phyloP scores from a whole-genome alignment of 2,329 filamentous ascomycete genomes.

The Calonectria pseudoturangicola region DNA sequence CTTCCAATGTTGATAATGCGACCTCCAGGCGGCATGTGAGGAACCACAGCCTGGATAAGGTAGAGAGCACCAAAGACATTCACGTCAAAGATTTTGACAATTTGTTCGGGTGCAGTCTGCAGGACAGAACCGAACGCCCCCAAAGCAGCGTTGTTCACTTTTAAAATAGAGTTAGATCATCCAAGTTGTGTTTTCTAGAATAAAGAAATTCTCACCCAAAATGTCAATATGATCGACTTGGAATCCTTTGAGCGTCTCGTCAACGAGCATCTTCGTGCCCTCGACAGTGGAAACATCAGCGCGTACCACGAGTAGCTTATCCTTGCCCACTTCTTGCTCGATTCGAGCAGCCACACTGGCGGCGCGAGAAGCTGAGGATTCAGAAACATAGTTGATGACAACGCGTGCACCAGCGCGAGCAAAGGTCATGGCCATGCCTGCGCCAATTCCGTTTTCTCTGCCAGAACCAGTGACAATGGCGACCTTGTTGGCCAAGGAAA shows the following conservation, averaged over 20 bases:
- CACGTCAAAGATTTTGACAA: background rate
- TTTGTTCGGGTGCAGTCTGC: background rate
- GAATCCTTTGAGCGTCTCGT: constrained; percentile 5
- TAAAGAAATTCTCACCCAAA: background rate
- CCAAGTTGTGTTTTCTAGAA: no score
- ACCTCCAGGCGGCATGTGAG: constrained; percentile 16
- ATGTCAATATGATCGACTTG: constrained; percentile 20
- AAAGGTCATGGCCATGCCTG: constrained; percentile 23
- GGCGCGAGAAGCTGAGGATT: constrained; percentile 4
- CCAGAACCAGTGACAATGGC: constrained; percentile 33
- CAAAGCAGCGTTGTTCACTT: constrained; percentile 26
- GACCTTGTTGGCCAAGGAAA: constrained; percentile 17
- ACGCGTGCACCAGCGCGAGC: constrained; percentile 14
- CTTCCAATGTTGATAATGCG: constrained; percentile 33
- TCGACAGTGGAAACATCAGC: constrained; percentile 15
- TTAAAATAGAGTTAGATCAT: background rate
- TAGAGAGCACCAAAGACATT: constrained; percentile 19
- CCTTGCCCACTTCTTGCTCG: background rate
- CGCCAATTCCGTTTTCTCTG: constrained; percentile 30
- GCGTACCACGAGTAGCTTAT: background rate
- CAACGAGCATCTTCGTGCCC: background rate
- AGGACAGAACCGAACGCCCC: constrained; percentile 2
- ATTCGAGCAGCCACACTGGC: background rate
- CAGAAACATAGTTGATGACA: constrained; percentile 28
- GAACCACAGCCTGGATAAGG: background rate